Evolutionary conservation across 345 rosid species (phyloP), one percentile per base, ranked within the genome.

Genomic region (Linum trigynum): DNA sequence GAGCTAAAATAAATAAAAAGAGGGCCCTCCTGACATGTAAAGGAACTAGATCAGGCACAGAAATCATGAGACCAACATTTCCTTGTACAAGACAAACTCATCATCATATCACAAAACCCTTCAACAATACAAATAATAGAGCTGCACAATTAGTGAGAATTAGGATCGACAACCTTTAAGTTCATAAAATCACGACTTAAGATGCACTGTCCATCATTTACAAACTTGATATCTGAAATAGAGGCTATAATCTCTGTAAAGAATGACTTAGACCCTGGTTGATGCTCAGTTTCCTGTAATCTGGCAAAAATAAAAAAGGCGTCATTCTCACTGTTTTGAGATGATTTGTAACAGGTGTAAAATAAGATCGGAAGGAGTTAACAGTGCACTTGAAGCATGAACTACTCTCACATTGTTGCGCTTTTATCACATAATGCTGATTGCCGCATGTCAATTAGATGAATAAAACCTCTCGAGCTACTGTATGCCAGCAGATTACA

Each of bases 401-500:
- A 3, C 53, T 2, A 48, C 14, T 15, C 91, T 76, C 76, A 86
- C 86, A 84, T 79, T 65, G 69, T 79, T 63, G 82, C 81, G 67
- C 68, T 70, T 40, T 51, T 70, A 78, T 86, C 88, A 53, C 88
- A 84, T 69, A 84, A 68, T 48, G 88, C 91, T 32, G 91, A 86
- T 66, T 82, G 86, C 14, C 86, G 85, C 91, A 86, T 77, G 78
- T 84, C 88, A 74, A 79, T 80, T 43, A 86, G 67, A 63, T 72
- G 81, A 68, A 84, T 73, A 67, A 75, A 84, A 63, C 91, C 91
- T 81, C 88, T 86, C 62, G 91, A 84, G 71, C 85, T 84, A 78
- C 88, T 78, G 78, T 78, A 86, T 43, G 86, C 85, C 51, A 86
- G 84, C 69, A 81, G 74, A 74, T 86, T 84, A 77, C 92, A 86